These are phyloP conservation scores for Thalassiosira sp. DNA, from an alignment of 352 stramenopile genomes.

Conservation along the genomic window DNA sequence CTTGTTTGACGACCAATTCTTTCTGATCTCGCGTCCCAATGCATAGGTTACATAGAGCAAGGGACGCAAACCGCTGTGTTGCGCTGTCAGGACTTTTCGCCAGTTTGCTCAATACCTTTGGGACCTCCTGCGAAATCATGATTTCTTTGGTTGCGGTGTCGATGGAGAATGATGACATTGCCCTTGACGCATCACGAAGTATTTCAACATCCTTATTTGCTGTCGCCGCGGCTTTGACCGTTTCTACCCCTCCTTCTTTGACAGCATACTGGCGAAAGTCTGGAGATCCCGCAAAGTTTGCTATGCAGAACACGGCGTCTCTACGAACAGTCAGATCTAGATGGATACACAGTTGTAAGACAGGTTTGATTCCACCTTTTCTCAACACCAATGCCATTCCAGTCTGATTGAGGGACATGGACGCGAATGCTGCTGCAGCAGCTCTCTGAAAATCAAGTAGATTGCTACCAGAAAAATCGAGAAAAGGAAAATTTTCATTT, in stretches of 20 bases:
- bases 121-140: conserved; percentile 84
- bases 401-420: conserved; percentile 90
- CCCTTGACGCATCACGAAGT: conserved; percentile 90
- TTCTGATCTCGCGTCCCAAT: conserved; percentile 82
- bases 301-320: conserved; percentile 92
- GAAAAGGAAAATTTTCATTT: conserved; percentile 88
- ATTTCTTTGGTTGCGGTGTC: conserved; percentile 85
- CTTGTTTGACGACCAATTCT: conserved; percentile 90
- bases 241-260: conserved; percentile 93
- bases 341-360: conserved; percentile 89
- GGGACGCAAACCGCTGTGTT: conserved; percentile 92
- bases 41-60: conserved; percentile 93
- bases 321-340: conserved; percentile 90
- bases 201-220: conserved; percentile 90
- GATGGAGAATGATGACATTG: conserved; percentile 90
- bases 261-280: conserved; percentile 92
- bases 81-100: conserved; percentile 90
- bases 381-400: conserved; percentile 93
- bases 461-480: conserved; percentile 89
- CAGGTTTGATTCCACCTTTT: conserved; percentile 88
- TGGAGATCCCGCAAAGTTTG: conserved; percentile 93
- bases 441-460: conserved; percentile 87
- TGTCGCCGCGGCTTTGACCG: conserved; percentile 91
- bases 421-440: conserved; percentile 90
- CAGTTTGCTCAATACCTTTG: conserved; percentile 91